phyloP scores from a whole-genome alignment of 306 rosid species.

The Amphicarpaea edgeworthii region DNA sequence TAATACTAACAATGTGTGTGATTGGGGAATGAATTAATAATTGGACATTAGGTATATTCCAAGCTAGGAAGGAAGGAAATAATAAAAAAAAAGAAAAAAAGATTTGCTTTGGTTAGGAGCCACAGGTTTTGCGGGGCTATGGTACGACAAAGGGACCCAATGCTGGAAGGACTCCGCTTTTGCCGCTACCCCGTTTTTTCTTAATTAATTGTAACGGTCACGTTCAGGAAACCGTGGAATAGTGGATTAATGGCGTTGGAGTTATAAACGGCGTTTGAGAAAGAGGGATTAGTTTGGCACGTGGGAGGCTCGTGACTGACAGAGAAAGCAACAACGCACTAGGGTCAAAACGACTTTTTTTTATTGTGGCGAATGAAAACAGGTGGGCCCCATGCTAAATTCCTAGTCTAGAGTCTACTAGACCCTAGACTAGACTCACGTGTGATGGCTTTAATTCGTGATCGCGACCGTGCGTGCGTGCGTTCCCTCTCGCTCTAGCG shows the following conservation, averaged over 20 bases:
- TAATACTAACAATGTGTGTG: too few relatives aligned
- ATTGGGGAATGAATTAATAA: slow-evolving; percentile 8
- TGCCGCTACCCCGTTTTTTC: slow-evolving; percentile 40
- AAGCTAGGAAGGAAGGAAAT: not conserved
- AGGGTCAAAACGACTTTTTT: slow-evolving; percentile 23
- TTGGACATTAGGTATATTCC: slow-evolving; percentile 12
- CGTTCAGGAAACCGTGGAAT: not conserved
- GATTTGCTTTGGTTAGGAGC: slow-evolving; percentile 10
- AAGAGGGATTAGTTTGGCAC: slow-evolving; percentile 6
- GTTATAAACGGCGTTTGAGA: slow-evolving; percentile 30
- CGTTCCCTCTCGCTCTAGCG: too few relatives aligned
- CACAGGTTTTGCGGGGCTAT: slow-evolving; percentile 57
- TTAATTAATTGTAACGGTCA: not conserved
- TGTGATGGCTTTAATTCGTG: slow-evolving; percentile 37
- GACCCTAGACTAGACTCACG: slow-evolving; percentile 41
- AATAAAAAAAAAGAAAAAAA: not conserved
- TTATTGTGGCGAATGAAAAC: not conserved
- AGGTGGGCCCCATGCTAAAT: not conserved
- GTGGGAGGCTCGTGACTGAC: slow-evolving; percentile 38
- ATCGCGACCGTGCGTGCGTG: slow-evolving; percentile 19
- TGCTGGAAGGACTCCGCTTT: slow-evolving; percentile 55
- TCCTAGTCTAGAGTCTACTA: too few relatives aligned
- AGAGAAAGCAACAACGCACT: slow-evolving; percentile 18
- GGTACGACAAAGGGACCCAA: slow-evolving; percentile 61
- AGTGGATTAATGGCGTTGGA: slow-evolving; percentile 22